Base-by-base conservation (phyloP, 2,329 filamentous ascomycete genomes). In the Talaromyces sp. region DNA sequence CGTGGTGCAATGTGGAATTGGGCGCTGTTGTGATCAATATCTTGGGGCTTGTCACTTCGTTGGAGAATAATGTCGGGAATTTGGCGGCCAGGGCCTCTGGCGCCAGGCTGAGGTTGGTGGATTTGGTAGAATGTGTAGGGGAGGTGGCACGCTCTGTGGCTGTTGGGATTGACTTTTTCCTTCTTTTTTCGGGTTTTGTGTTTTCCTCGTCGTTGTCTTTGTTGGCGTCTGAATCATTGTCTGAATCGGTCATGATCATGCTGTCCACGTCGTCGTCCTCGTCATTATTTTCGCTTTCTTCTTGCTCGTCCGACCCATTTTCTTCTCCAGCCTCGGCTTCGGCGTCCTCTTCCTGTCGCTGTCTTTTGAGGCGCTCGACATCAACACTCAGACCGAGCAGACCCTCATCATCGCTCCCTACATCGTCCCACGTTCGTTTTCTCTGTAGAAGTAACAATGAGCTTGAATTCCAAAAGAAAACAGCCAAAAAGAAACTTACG, bases 21-120 rank as follows among this genome's bases (percentile, higher is more conserved):
- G 97, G 82, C 13, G 87, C 90, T 8, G 95, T 98, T 0, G 95
- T 99, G 70, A 99, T 84, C 43, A 99, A 86, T 64, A 98, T 87
- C 77, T 97, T 96, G 56, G 95, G 93, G 1, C 51, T 4, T 62
- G 77, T 76, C 59, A 80, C 83, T 35, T 77, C 73, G 14, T 69
- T 67, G 31, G 84, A 67, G 76, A 86, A 88, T 26, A 87, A 78
- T 7, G 78, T 75, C 3, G 83, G 85, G 69, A 87, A 88, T 72
- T 84, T 86, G 50, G 82, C 78, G 46, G 83, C 80, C 24, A 88
- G 78, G 21, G 82, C 82, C 67, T 87, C 85, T 3, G 85, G 85
- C 0, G 83, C 84, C 11, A 86, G 77, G 63, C 82, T 81, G 26
- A 87, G 75, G 66, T 86, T 85, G 13, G 84, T 86, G 52, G 80